Evolutionary conservation across 2,329 filamentous ascomycete genomes (phyloP), one percentile per base, ranked within the genome.

Genomic region (Talaromyces sp.): DNA sequence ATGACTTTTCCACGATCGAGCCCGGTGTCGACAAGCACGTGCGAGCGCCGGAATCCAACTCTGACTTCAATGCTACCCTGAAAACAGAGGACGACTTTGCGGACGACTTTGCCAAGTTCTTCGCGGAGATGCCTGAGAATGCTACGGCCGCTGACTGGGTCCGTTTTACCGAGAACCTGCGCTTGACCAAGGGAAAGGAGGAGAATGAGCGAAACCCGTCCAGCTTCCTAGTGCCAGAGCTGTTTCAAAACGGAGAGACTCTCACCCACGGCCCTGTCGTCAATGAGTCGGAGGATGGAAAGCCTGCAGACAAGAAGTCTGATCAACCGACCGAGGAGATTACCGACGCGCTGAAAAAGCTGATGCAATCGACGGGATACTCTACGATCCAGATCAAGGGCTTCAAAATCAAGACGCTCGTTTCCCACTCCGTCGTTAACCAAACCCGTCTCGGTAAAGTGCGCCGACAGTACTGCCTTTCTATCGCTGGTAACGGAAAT

Each of bases 391-490:
- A 83, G 63, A 78, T 89, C 57, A 69, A 70, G 28, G 69, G 67
- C 2, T 76, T 96, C 63, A 81, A 85, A 62, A 79, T 85, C 66
- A 96, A 96, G 83, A 82, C 84, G 55, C 79, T 99, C 54, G 89
- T 96, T 54, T 72, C 73, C 4, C 90, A 94, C 71, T 77, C 78
- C 47, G 95, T 99, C 63, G 82, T 86, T 66, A 98, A 99, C 79
- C 94, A 98, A 83, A 98, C 95, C 27, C 90, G 94, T 81, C 87
- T 99, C 78, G 95, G 95, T 73, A 99, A 98, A 83, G 89, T 99
- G 63, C 83, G 84, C 68, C 91, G 89, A 75, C 70, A 83, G 47
- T 96, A 94, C 70, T 83, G 87, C 68, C 79, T 98, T 64, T 87
- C 87, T 47, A 87, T 97, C 68, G 93, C 92, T 5, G 95, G 95